These are phyloP conservation scores for Saccharomycopsis crataegensis DNA, from an alignment of 1,139 yeast species.

Conservation along the genomic window DNA sequence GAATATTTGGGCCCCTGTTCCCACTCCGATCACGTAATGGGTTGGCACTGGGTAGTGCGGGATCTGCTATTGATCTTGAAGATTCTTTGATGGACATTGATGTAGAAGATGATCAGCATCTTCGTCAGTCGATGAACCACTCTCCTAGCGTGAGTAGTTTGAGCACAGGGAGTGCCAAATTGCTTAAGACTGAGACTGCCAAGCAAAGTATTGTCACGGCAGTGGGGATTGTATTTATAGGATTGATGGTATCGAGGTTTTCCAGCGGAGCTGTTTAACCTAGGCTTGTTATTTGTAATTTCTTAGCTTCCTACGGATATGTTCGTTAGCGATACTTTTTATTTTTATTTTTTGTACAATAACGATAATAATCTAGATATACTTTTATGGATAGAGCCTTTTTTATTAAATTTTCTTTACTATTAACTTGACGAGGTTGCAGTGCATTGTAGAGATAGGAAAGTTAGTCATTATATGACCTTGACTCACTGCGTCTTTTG, in stretches of 20 bases:
- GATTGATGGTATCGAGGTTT: conserved; percentile 16
- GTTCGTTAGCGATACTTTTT: too few species aligned
- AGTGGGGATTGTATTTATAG: conserved; percentile 15
- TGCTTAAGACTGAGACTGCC: conserved; percentile 12
- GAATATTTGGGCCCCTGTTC: conserved; percentile 13
- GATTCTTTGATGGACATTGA: conserved; percentile 13
- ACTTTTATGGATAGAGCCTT: too few species aligned
- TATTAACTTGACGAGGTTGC: too few species aligned
- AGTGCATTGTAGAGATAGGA: too few species aligned
- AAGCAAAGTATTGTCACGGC: conserved; percentile 14
- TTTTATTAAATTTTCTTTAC: too few species aligned
- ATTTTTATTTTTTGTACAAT: too few species aligned
- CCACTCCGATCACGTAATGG: neutral
- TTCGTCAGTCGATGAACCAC: neutral
- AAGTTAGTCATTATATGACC: too few species aligned
- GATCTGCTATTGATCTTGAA: conserved; percentile 1
- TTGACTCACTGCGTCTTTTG: too few species aligned
- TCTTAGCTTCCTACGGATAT: too few species aligned
- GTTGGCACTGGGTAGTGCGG: neutral
- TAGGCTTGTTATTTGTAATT: too few species aligned
- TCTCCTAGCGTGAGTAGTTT: neutral
- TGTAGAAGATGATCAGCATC: conserved; percentile 4
- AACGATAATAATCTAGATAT: too few species aligned
- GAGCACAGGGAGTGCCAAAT: neutral
- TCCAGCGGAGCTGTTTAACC: neutral